Conservation (phyloP, 768 basidiomycete genomes). For the Steccherinum ochraceum region DNA sequence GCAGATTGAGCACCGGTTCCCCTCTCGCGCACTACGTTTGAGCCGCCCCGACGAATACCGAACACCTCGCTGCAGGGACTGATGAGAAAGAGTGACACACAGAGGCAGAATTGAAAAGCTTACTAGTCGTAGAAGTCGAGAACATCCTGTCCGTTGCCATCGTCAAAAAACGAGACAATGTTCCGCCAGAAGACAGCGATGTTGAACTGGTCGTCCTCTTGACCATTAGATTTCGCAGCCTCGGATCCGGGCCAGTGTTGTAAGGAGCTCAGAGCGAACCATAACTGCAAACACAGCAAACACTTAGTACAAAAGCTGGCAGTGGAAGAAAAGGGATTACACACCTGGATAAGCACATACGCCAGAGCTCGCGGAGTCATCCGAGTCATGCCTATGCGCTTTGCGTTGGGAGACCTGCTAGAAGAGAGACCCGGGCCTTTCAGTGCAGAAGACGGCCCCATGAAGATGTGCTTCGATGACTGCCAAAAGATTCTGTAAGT, state of each 20-base stretch:
- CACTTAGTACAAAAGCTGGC: background rate
- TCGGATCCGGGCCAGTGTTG: too few relatives aligned
- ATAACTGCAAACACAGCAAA: background rate
- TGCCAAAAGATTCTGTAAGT: background rate
- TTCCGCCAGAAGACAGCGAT: background rate
- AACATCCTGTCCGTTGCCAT: background rate
- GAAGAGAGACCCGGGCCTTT: background rate
- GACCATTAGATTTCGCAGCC: too few relatives aligned
- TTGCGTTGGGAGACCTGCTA: too few relatives aligned
- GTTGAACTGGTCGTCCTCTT: background rate
- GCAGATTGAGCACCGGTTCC: background rate
- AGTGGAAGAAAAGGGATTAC: background rate
- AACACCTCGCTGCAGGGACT: background rate
- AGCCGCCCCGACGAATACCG: background rate
- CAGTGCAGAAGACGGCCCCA: background rate
- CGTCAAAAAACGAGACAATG: background rate
- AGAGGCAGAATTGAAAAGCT: background rate
- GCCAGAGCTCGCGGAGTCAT: conserved; percentile 1
- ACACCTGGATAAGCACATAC: conserved; percentile 2
- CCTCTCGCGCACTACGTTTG: background rate
- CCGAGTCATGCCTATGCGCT: background rate
- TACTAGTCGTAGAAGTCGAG: background rate
- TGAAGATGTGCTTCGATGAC: conserved; percentile 1
- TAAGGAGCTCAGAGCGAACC: conserved; percentile 1
- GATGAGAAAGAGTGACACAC: background rate